Conservation (phyloP, 768 basidiomycete genomes). For the Scleroderma citrinum region DNA sequence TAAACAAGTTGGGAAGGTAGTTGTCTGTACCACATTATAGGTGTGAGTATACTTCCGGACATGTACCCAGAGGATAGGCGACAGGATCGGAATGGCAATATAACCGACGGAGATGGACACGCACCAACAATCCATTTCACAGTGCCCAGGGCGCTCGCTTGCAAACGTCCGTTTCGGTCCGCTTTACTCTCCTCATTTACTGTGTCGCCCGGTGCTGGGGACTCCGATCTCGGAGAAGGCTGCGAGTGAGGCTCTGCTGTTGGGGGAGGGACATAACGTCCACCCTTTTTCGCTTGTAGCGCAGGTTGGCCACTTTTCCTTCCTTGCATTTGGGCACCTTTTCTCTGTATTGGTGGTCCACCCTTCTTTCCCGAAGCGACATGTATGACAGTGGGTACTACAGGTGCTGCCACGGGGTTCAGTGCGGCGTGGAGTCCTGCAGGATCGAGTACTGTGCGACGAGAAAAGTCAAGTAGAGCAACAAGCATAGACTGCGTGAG, state of each 20-base stretch:
- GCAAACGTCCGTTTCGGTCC: slow-evolving; percentile 66
- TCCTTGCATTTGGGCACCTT: slow-evolving; percentile 7
- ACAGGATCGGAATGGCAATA: not conserved
- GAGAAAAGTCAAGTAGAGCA: slow-evolving; percentile 45
- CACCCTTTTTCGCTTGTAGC: slow-evolving; percentile 27
- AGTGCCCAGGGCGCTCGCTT: slow-evolving; percentile 63
- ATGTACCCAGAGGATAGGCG: not conserved
- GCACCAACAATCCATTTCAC: slow-evolving; percentile 58
- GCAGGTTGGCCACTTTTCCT: slow-evolving; percentile 15
- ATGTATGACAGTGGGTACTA: not conserved
- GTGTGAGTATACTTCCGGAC: not conserved
- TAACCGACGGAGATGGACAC: slow-evolving; percentile 16
- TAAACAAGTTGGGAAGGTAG: not conserved
- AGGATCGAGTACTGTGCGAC: slow-evolving; percentile 56
- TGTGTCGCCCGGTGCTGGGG: slow-evolving; percentile 20
- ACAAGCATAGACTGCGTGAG: slow-evolving; percentile 28
- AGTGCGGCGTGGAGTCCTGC: slow-evolving; percentile 49
- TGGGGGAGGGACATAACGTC: slow-evolving; percentile 25
- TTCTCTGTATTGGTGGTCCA: slow-evolving; percentile 6
- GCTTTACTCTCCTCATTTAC: slow-evolving; percentile 56
- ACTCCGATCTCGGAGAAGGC: slow-evolving; percentile 13
- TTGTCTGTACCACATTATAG: not conserved
- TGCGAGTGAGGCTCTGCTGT: slow-evolving; percentile 27
- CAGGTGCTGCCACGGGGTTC: slow-evolving; percentile 46
- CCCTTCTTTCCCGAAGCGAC: not conserved